A percentile compares a stretch with the other conserved stretches of the same genome.
Conservation (phyloP, 2,329 filamentous ascomycete species). For the Ampelomyces quisqualis region DNA sequence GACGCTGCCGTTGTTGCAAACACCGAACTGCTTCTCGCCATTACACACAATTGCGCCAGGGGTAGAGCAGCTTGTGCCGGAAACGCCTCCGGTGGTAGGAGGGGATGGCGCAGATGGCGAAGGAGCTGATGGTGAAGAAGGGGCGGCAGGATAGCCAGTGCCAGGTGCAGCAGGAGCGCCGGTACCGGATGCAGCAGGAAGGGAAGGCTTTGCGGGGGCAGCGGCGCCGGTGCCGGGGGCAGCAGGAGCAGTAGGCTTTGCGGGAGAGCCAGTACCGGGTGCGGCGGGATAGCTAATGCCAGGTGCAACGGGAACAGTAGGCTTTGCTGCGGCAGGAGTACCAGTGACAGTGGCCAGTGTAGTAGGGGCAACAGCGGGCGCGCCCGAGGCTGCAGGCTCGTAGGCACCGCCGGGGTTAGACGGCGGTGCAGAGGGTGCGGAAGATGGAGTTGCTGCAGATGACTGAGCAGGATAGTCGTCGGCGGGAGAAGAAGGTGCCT, state of each 20-base stretch:
- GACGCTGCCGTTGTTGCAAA: constrained; percentile 47
- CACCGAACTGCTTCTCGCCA: constrained; percentile 44
- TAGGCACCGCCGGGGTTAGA: constrained; percentile 34
- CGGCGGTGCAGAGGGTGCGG: constrained; percentile 13
- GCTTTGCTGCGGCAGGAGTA: constrained; percentile 15
- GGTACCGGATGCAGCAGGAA: constrained; percentile 5
- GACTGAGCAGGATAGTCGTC: constrained; percentile 1
- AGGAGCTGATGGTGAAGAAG: constrained; percentile 24
- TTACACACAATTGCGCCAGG: constrained; percentile 47
- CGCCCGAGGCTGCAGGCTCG: constrained; percentile 33
- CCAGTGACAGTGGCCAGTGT: constrained; percentile 35
- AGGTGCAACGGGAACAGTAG: constrained; percentile 18
- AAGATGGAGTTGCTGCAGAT: constrained; percentile 2
- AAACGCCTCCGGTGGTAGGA: constrained; percentile 10
- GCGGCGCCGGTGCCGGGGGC: constrained; percentile 21
- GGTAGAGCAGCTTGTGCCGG: constrained; percentile 25
- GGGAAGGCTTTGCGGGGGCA: constrained; percentile 23
- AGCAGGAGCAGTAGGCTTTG: constrained; percentile 10
- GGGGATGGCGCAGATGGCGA: constrained; percentile 1
- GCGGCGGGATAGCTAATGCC: constrained; percentile 12
- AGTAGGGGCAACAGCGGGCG: constrained; percentile 24
- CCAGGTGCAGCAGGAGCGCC: constrained; percentile 17
- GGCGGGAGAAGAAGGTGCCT: constrained; percentile 6
- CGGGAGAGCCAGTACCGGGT: constrained; percentile 12
- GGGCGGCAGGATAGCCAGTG: constrained; percentile 12